These are phyloP conservation scores for Lolium rigidum DNA, from an alignment of 176 grass and related monocot genomes.

Conservation along the genomic window DNA sequence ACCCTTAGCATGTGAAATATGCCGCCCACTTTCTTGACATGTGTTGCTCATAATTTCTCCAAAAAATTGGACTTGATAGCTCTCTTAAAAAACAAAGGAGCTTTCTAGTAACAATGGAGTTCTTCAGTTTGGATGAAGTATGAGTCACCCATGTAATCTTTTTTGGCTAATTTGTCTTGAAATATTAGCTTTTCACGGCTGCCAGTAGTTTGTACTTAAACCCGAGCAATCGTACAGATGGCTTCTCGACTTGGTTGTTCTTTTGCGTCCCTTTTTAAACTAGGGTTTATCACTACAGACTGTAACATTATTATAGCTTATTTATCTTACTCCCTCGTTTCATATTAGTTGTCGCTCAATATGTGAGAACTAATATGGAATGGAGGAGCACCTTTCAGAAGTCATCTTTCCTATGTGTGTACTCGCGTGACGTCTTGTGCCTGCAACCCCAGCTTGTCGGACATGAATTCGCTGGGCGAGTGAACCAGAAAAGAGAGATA, in stretches of 20 bases:
- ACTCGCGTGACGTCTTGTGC: too few relatives aligned
- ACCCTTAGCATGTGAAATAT: too few relatives aligned
- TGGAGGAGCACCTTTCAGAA: too few relatives aligned
- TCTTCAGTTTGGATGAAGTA: constrained; percentile 22
- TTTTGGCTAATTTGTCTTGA: background rate
- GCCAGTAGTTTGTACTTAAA: background rate
- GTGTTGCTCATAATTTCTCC: background rate
- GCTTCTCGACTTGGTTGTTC: background rate
- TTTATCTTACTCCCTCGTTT: too few relatives aligned
- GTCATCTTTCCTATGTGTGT: too few relatives aligned
- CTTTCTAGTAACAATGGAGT: background rate
- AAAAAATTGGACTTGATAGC: background rate
- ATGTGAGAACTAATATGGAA: too few relatives aligned
- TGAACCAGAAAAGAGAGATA: background rate
- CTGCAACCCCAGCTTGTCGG: too few relatives aligned
- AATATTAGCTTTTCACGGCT: background rate
- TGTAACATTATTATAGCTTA: too few relatives aligned
- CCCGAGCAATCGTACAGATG: background rate
- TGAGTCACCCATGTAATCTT: constrained; percentile 6
- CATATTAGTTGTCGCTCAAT: too few relatives aligned
- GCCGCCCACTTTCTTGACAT: background rate
- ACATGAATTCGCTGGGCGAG: too few relatives aligned
- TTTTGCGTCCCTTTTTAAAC: too few relatives aligned
- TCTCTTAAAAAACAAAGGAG: background rate
- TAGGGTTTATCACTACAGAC: too few relatives aligned